A percentile compares a stretch with the other conserved stretches of the same genome.
phyloP scores from a whole-genome alignment of 1,284 basidiomycete species.

The Irpex sp. region DNA sequence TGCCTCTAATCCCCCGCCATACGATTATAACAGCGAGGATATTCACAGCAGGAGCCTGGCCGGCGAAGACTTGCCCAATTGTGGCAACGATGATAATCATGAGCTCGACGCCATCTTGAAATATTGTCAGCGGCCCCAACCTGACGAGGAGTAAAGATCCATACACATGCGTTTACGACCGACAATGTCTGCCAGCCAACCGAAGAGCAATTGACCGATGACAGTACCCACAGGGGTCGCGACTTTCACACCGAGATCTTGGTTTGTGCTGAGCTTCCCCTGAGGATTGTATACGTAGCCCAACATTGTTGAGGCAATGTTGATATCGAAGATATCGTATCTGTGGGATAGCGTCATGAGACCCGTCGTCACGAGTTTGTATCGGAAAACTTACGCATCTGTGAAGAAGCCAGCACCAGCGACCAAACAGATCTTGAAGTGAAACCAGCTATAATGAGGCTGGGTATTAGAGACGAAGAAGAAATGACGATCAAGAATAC shows the following conservation, averaged over 20 bases:
- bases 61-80: not conserved
- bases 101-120: not conserved
- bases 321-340: not conserved
- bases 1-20: not conserved
- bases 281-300: not conserved
- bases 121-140: too few species aligned
- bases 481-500: conserved; percentile 15
- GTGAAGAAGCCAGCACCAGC: conserved; percentile 85
- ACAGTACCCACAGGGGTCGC: not conserved
- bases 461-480: not conserved
- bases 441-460: conserved; percentile 43
- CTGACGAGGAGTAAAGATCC: not conserved
- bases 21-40: not conserved
- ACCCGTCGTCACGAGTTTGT: not conserved
- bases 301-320: not conserved
- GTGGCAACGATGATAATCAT: not conserved
- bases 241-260: not conserved
- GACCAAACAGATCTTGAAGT: conserved; percentile 70
- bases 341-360: not conserved
- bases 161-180: not conserved
- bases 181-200: not conserved
- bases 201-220: not conserved
- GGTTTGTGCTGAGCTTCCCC: too few species aligned
- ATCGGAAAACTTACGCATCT: conserved; percentile 72
- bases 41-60: not conserved